Evolutionary conservation across 2,329 filamentous ascomycete genomes (phyloP), one percentile per base, ranked within the genome.

Genomic region (Colletotrichum chrysophilum): DNA sequence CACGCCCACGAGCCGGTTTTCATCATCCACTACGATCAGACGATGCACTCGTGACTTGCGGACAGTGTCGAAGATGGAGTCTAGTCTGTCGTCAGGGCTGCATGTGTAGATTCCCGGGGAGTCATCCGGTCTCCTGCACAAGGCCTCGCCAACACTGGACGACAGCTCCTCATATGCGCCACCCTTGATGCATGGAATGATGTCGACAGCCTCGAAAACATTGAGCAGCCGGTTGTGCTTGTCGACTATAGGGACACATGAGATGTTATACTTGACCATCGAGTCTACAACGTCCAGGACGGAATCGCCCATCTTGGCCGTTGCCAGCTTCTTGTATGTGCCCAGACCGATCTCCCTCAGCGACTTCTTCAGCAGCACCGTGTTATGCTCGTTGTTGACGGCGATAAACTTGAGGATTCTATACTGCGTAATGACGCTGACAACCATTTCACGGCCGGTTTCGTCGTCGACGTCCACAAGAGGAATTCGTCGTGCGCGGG

Each of bases 371-470:
- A 99, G 87, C 82, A 96, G 91, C 80, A 97, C 94, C 6, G 96
- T 98, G 82, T 98, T 94, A 80, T 93, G 93, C 81, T 93, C 91
- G 80, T 91, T 92, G 85, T 99, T 99, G 85, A 99, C 96, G 13
- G 97, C 96, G 77, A 99, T 97, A 84, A 99, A 99, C 84, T 99
- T 99, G 78, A 99, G 91, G 80, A 99, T 98, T 74, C 97, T 94
- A 85, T 99, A 99, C 85, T 99, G 97, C 1, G 97, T 99, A 75
- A 99, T 94, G 76, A 99, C 97, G 80, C 96, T 98, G 76, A 99
- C 95, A 21, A 99, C 96, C 86, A 96, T 97, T 82, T 97, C 93
- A 77, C 96, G 92, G 72, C 94, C 93, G 3, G 97, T 99, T 85
- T 99, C 97, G 82, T 97, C 96, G 82, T 99, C 97, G 78, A 95